phyloP scores from a whole-genome alignment of 2,329 filamentous ascomycete genomes.

The Exophiala xenobiotica region DNA sequence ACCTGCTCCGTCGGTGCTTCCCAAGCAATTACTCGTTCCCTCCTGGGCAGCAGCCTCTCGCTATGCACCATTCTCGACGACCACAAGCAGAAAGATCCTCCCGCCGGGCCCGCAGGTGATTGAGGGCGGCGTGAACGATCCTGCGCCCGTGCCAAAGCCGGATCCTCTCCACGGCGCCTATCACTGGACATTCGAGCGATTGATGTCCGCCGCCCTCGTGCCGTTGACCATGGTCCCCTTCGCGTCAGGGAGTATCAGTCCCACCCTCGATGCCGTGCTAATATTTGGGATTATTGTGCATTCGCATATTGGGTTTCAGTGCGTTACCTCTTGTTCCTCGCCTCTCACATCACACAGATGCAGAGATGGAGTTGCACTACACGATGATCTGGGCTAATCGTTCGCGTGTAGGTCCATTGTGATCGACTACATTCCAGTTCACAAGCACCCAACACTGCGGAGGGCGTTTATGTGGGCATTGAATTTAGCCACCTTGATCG shows the following conservation, averaged over 20 bases:
- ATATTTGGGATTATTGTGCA: slow-evolving; percentile 82
- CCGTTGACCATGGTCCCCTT: slow-evolving; percentile 90
- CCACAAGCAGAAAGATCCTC: slow-evolving; percentile 70
- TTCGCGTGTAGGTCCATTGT: slow-evolving; percentile 67
- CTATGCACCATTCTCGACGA: slow-evolving; percentile 83
- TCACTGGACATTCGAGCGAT: slow-evolving; percentile 93
- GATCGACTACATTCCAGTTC: slow-evolving; percentile 83
- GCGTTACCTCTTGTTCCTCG: slow-evolving; percentile 36
- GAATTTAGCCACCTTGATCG: slow-evolving; percentile 73
- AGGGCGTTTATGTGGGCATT: slow-evolving; percentile 74
- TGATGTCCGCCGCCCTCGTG: slow-evolving; percentile 76
- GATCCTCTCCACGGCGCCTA: slow-evolving; percentile 86
- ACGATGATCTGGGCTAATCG: no score
- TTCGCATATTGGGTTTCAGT: slow-evolving; percentile 94
- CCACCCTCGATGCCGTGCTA: slow-evolving; percentile 79
- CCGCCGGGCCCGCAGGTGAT: slow-evolving; percentile 80
- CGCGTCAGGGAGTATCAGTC: slow-evolving; percentile 87
- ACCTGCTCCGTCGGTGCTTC: slow-evolving; percentile 18
- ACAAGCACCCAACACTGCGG: slow-evolving; percentile 66
- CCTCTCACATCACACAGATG: no score
- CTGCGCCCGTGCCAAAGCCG: slow-evolving; percentile 69
- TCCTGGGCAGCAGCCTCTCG: slow-evolving; percentile 33
- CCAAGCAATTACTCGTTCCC: slow-evolving; percentile 14
- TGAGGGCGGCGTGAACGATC: slow-evolving; percentile 81
- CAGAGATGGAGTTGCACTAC: no score